These are phyloP conservation scores for Stemphylium lycopersici DNA, from an alignment of 2,329 filamentous ascomycete species.

Conservation along the genomic window DNA sequence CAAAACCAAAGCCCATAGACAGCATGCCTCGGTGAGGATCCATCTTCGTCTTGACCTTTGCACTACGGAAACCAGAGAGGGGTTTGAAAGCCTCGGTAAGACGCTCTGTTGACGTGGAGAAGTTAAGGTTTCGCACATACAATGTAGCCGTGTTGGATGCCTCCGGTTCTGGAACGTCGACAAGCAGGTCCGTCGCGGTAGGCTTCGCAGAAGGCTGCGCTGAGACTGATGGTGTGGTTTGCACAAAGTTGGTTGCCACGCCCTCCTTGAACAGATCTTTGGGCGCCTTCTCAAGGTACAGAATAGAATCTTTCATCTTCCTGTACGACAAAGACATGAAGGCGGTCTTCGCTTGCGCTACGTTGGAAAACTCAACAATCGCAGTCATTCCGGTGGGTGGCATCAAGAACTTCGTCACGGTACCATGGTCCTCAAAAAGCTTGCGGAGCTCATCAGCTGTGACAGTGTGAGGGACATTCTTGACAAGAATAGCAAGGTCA, in stretches of 20 bases:
- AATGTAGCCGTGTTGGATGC: constrained; percentile 75
- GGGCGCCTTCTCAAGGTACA: constrained; percentile 94
- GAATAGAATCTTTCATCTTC: constrained; percentile 85
- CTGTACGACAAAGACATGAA: constrained; percentile 87
- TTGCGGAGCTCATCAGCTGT: constrained; percentile 77
- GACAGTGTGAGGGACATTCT: constrained; percentile 90
- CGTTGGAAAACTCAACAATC: constrained; percentile 84
- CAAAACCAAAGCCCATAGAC: constrained; percentile 94
- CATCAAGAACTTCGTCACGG: constrained; percentile 83
- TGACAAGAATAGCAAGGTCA: constrained; percentile 86
- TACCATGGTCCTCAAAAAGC: constrained; percentile 85
- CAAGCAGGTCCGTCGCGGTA: constrained; percentile 72
- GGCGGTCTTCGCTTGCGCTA: constrained; percentile 79
- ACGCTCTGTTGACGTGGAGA: constrained; percentile 78
- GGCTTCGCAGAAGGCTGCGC: constrained; percentile 57
- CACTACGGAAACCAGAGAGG: constrained; percentile 86
- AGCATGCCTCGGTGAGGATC: constrained; percentile 91
- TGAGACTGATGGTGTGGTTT: constrained; percentile 35
- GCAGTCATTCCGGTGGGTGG: constrained; percentile 92
- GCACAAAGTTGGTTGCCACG: constrained; percentile 39
- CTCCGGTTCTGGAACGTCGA: constrained; percentile 61
- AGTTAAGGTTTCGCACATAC: constrained; percentile 94
- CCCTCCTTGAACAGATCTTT: constrained; percentile 71
- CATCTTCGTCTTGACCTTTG: constrained; percentile 88
- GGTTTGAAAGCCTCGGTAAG: constrained; percentile 79